Base-by-base conservation (phyloP, 2,329 filamentous ascomycete species). In the Stagonosporopsis chrysanthemi region DNA sequence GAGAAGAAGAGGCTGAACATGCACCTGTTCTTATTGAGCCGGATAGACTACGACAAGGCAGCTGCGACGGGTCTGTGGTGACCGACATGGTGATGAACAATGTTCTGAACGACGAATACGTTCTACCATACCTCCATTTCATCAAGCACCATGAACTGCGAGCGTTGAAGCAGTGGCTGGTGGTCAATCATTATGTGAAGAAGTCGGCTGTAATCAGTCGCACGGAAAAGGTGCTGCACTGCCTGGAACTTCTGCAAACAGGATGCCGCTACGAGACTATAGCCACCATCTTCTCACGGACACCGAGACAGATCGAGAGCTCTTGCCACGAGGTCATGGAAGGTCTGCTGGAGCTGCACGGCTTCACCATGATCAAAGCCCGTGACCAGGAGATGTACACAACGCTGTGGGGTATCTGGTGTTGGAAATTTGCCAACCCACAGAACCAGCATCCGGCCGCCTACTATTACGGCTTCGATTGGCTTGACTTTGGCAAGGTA, bases 231-330 rank as follows among this genome's bases (percentile, higher is more conserved):
- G 42, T 71, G 9, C 53, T 74, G 39, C 64, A 72, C 29, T 63
- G 70, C 39, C 53, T 74, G 6, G 63, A 69, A 24, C 45, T 68
- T 7, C 53, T 74, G 14, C 68, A 72, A 36, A 64, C 60, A 5
- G 71, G 70, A 2, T 61, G 52, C 38, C 63, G 69, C 6, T 65
- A 69, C n/a, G 70, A 73, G 56, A 59, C 58, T 1, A 52, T 71
- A 11, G 71, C 71, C 9, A 65, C 64, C n/a, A 49, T 69, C 14
- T 72, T 72, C 47, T 73, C 70, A 23, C 62, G 70, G 24, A 66
- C 69, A 6, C 71, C 69, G 8, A 59, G 60, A 24, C 58, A 72
- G 40, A 58, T 73, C 19, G 46, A 58, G 38, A 52, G 49, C 11
- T 60, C 63, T 35, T 72, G 68, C 41, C 55, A 60, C 11, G 64